These are phyloP conservation scores for Polygonum maritimum DNA, from an alignment of 148 eudicot genomes.

Conservation along the genomic window DNA sequence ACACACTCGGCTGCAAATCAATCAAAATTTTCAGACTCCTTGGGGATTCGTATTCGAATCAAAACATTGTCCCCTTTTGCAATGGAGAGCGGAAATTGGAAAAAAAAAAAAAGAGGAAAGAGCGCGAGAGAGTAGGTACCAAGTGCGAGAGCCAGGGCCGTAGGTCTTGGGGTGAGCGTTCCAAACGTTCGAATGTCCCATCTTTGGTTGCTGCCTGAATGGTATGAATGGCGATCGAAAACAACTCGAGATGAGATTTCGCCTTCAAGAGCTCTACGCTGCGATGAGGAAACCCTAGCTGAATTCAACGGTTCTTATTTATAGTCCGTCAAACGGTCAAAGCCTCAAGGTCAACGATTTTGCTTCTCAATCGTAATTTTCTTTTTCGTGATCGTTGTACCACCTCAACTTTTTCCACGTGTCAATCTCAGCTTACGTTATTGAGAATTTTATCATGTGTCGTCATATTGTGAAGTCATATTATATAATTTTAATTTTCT, in stretches of 20 bases:
- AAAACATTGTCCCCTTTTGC: neutral
- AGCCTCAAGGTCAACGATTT: neutral
- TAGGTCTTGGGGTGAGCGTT: constrained; percentile 8
- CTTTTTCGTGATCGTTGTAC: too few relatives aligned
- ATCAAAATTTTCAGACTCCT: neutral
- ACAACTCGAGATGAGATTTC: neutral
- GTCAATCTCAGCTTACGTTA: too few relatives aligned
- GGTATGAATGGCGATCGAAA: neutral
- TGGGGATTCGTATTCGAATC: neutral
- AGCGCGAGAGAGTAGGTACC: neutral
- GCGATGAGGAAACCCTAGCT: constrained; percentile 2
- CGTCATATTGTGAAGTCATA: too few relatives aligned
- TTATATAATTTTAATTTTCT: too few relatives aligned
- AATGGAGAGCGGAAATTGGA: neutral
- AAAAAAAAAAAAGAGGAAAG: neutral
- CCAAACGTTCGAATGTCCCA: constrained; percentile 9
- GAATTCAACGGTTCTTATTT: neutral
- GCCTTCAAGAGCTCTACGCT: neutral
- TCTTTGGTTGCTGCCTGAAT: neutral
- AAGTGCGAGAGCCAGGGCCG: constrained; percentile 6
- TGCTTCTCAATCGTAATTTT: neutral
- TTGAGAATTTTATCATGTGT: too few relatives aligned
- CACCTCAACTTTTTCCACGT: too few relatives aligned
- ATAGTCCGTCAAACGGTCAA: neutral
- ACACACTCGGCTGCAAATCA: constrained; percentile 9